phyloP scores from a whole-genome alignment of 2,329 filamentous ascomycete genomes.

The Ustulina deusta region DNA sequence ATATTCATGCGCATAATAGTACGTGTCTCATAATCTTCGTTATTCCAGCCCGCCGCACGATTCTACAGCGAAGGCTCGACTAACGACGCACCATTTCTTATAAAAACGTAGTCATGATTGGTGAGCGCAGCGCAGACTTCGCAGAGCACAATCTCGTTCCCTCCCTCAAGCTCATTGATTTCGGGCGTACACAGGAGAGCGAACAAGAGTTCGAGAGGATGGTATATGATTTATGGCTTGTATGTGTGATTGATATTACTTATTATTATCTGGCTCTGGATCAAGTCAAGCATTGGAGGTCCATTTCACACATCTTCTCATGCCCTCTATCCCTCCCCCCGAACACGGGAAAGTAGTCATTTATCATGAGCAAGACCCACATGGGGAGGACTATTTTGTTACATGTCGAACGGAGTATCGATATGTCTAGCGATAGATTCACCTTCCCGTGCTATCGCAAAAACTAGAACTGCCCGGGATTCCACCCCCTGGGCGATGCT shows the following conservation, averaged over 20 bases:
- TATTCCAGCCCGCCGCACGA: background rate
- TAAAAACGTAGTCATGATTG: conserved; percentile 4
- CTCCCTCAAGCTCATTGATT: conserved; percentile 5
- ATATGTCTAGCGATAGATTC: background rate
- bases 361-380: background rate
- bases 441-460: background rate
- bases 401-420: background rate
- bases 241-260: conserved; percentile 2
- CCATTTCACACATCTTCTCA: background rate
- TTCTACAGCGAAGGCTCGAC: background rate
- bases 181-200: background rate
- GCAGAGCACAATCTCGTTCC: background rate
- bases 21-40: background rate
- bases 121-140: background rate
- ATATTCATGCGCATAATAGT: background rate
- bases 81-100: background rate
- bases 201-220: background rate
- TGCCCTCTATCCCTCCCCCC: background rate
- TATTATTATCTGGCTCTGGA: background rate
- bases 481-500: background rate
- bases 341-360: too few species aligned
- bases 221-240: background rate
- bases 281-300: background rate
- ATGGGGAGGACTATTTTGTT: background rate
- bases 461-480: background rate